These are phyloP conservation scores for Aspergillus sergii DNA, from an alignment of 2,329 filamentous ascomycete genomes.

Conservation along the genomic window DNA sequence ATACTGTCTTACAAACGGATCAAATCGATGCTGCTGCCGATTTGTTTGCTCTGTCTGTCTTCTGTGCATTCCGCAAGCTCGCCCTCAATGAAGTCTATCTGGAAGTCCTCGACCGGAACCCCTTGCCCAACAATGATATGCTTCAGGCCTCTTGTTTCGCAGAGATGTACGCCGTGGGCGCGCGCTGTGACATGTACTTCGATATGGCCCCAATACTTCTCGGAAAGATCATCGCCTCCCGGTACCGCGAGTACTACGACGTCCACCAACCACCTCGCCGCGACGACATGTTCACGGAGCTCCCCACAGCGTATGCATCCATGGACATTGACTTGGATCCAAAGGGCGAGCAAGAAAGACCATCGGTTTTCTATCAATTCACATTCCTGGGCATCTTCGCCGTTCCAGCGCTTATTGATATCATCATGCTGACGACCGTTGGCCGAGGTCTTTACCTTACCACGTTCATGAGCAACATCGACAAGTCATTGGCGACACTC, in stretches of 20 bases:
- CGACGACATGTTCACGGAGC: conserved; percentile 51
- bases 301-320: conserved; percentile 56
- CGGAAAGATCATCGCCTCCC: conserved; percentile 45
- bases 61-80: conserved; percentile 58
- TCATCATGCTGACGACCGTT: conserved; percentile 60
- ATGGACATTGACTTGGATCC: conserved; percentile 57
- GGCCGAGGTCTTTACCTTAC: conserved; percentile 65
- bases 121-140: conserved; percentile 61
- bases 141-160: conserved; percentile 67
- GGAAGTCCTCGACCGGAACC: conserved; percentile 64
- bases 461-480: conserved; percentile 54
- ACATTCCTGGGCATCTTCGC: conserved; percentile 65
- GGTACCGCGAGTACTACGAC: conserved; percentile 48
- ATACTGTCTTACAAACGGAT: conserved; percentile 23
- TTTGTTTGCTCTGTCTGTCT: conserved; percentile 59
- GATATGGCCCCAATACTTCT: conserved; percentile 56
- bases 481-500: conserved; percentile 57
- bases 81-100: conserved; percentile 65
- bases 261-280: conserved; percentile 53
- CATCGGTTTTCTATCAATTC: conserved; percentile 56
- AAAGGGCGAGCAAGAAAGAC: conserved; percentile 44
- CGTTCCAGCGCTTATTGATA: conserved; percentile 64
- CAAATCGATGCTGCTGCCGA: conserved; percentile 54
- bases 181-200: conserved; percentile 65
- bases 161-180: conserved; percentile 65